Conservation (phyloP, 2,329 filamentous ascomycete species). For the Aspergillus thermomutatus region DNA sequence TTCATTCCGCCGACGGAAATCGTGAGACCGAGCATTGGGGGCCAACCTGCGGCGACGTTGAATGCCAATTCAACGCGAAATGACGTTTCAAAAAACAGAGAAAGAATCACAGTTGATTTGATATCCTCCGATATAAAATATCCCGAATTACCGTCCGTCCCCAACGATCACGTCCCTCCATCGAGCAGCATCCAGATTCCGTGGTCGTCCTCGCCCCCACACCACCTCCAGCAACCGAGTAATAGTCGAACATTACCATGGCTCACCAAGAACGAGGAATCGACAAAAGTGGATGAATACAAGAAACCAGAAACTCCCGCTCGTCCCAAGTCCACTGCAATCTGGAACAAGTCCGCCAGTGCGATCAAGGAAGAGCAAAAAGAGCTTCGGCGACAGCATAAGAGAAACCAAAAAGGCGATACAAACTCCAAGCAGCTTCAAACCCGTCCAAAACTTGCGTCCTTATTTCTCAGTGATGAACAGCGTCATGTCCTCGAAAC, state of each 20-base stretch:
- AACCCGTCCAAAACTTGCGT: constrained; percentile 41
- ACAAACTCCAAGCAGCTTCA: constrained; percentile 38
- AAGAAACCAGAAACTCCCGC: constrained; percentile 43
- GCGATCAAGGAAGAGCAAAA: constrained; percentile 75
- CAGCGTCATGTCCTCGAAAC: constrained; percentile 80
- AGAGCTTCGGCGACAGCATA: constrained; percentile 61
- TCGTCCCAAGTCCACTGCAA: constrained; percentile 43
- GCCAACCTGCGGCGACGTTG: constrained; percentile 4
- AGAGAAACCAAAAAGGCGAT: constrained; percentile 48
- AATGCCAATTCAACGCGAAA: not conserved
- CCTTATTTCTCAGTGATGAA: constrained; percentile 76
- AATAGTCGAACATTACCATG: constrained; percentile 69
- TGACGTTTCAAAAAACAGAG: not conserved
- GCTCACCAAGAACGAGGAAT: constrained; percentile 33
- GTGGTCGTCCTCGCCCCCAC: constrained; percentile 64
- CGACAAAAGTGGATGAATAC: constrained; percentile 18
- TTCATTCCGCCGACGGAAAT: constrained; percentile 20
- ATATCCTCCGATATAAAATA: constrained; percentile 30
- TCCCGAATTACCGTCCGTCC: constrained; percentile 31
- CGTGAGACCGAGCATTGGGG: constrained; percentile 5
- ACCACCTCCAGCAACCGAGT: constrained; percentile 39
- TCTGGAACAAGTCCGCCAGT: constrained; percentile 73
- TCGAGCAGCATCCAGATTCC: constrained; percentile 59
- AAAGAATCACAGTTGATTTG: constrained; percentile 12
- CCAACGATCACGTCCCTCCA: constrained; percentile 30